Evolutionary conservation across 805 yeast genomes (phyloP).

Genomic region (Wickerhamiella galacta): DNA sequence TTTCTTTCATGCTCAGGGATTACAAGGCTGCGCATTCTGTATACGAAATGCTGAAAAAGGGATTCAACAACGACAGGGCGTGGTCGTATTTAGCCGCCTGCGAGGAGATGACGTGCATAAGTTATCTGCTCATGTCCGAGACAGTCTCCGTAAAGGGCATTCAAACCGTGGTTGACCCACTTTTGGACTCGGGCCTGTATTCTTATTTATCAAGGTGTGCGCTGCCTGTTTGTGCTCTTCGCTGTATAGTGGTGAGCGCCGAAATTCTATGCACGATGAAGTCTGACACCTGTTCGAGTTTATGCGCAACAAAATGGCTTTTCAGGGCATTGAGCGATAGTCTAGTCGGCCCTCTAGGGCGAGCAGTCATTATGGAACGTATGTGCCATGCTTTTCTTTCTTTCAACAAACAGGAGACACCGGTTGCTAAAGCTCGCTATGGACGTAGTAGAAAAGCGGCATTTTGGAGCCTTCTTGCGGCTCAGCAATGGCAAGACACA

Average conservation of each 20-base stretch:
- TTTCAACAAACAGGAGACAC: conserved; percentile 15
- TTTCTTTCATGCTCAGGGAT: conserved; percentile 83
- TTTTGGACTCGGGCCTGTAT: conserved; percentile 56
- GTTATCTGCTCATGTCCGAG: conserved; percentile 40
- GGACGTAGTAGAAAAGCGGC: conserved; percentile 58
- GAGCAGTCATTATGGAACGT: conserved; percentile 36
- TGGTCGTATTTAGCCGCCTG: conserved; percentile 67
- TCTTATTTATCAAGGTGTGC: conserved; percentile 59
- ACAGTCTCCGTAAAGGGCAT: conserved; percentile 29
- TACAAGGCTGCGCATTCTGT: conserved; percentile 69
- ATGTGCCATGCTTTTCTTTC: conserved; percentile 34
- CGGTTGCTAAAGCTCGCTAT: conserved; percentile 11
- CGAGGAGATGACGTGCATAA: conserved; percentile 75
- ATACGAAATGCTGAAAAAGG: conserved; percentile 68
- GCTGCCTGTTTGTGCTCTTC: conserved; percentile 49
- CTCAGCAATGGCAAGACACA: conserved; percentile 45
- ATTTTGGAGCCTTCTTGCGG: conserved; percentile 60
- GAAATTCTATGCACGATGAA: conserved; percentile 40
- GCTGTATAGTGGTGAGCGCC: conserved; percentile 47
- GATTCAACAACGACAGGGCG: conserved; percentile 58
- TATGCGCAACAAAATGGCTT: conserved; percentile 31
- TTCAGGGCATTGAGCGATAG: conserved; percentile 28
- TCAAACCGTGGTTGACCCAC: conserved; percentile 38
- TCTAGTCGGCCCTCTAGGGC: conserved; percentile 27
- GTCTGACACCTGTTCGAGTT: conserved; percentile 28